Evolutionary conservation across 441 rosid species (phyloP).

Genomic region (Cnidoscolus chayamansa): DNA sequence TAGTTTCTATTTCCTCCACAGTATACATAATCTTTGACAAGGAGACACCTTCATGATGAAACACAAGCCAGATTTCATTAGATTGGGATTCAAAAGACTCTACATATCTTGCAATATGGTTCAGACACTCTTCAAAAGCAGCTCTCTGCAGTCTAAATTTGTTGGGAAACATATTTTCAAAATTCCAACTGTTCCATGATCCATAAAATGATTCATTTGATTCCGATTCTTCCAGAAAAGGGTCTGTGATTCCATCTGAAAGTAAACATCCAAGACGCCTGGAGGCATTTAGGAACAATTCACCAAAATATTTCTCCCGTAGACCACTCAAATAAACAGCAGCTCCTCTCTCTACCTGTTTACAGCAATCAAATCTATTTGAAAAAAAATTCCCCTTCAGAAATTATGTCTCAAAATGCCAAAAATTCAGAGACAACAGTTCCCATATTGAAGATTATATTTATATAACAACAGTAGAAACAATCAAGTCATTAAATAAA

Average conservation of each 20-base stretch:
- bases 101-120: constrained; percentile 88
- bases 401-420: constrained; percentile 9
- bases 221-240: constrained; percentile 37
- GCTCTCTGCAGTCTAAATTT: constrained; percentile 28
- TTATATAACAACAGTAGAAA: not conserved
- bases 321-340: constrained; percentile 80
- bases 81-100: constrained; percentile 90
- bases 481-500: not conserved
- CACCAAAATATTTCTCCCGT: constrained; percentile 95
- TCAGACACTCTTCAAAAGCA: constrained; percentile 70
- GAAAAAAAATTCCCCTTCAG: not conserved
- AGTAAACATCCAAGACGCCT: constrained; percentile 44
- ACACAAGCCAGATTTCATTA: constrained; percentile 94
- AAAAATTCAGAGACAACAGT: not conserved
- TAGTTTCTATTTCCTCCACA: constrained; percentile 55
- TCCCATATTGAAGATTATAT: not conserved
- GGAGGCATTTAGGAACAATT: constrained; percentile 74
- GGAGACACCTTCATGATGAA: constrained; percentile 81
- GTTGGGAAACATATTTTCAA: constrained; percentile 29
- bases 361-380: constrained; percentile 18
- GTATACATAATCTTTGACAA: constrained; percentile 85
- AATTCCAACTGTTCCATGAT: constrained; percentile 31
- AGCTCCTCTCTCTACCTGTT: constrained; percentile 93
- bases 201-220: constrained; percentile 32
- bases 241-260: constrained; percentile 32